Percentiles rank a stretch among this genome's conserved stretches.
These are phyloP conservation scores for Epichloe coenophiala DNA, from an alignment of 2,329 filamentous ascomycete genomes.

Conservation along the genomic window DNA sequence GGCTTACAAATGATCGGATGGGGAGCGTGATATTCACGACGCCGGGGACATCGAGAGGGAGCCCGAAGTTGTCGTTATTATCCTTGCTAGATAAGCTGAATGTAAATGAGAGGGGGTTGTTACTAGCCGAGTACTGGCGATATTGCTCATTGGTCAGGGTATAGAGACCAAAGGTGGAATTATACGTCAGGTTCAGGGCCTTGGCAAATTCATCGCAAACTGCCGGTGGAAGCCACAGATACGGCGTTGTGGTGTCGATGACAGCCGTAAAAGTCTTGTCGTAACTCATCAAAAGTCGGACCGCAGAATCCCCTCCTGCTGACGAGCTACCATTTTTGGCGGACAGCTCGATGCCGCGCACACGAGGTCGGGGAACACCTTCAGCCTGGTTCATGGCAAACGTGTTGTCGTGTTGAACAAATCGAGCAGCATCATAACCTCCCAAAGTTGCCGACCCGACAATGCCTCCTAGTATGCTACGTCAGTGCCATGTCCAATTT, in stretches of 20 bases:
- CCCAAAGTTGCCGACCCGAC: conserved; percentile 52
- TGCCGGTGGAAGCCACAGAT: conserved; percentile 45
- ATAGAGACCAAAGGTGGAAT: conserved; percentile 50
- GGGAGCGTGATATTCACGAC: conserved; percentile 45
- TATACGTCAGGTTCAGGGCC: conserved; percentile 51
- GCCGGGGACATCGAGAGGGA: conserved; percentile 32
- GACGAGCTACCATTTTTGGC: conserved; percentile 17
- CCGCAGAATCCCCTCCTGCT: conserved; percentile 25
- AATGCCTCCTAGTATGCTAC: conserved; percentile 15
- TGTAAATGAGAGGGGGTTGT: conserved; percentile 35
- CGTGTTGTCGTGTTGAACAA: conserved; percentile 43
- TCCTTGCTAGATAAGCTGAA: conserved; percentile 44
- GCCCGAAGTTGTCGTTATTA: conserved; percentile 37
- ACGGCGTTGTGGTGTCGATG: conserved; percentile 52
- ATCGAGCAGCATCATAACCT: conserved; percentile 52
- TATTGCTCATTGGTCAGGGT: conserved; percentile 46
- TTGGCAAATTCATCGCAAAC: conserved; percentile 52
- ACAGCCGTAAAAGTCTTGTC: conserved; percentile 35
- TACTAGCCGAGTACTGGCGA: conserved; percentile 26
- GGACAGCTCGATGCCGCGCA: conserved; percentile 41
- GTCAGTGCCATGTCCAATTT: not conserved
- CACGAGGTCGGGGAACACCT: conserved; percentile 43
- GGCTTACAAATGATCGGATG: conserved; percentile 34
- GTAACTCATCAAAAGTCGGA: conserved; percentile 27
- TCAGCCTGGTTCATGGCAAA: conserved; percentile 44